Percentiles rank a stretch among this genome's conserved stretches.
phyloP scores from a whole-genome alignment of 495 filamentous ascomycete genomes.

The Xylaria palmicola region DNA sequence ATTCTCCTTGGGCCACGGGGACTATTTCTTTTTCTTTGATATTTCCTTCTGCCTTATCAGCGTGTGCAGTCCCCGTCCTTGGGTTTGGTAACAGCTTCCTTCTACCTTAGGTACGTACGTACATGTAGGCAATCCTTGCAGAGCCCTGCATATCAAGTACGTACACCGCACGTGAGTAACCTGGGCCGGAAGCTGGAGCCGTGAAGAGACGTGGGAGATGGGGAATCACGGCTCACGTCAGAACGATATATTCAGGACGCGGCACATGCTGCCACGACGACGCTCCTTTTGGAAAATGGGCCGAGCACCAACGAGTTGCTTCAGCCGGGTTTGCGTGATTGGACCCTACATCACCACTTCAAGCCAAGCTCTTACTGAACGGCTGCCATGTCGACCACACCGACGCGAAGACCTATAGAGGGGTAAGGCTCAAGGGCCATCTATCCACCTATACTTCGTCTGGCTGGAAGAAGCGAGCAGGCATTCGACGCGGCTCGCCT shows the following conservation, averaged over 20 bases:
- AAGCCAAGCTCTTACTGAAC: not conserved
- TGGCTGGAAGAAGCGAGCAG: not conserved
- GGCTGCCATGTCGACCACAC: not conserved
- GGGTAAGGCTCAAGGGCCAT: not conserved
- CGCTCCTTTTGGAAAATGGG: not conserved
- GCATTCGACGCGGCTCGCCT: too few relatives aligned
- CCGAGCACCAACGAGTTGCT: not conserved
- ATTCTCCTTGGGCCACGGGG: not conserved
- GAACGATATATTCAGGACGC: not conserved
- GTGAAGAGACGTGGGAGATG: constrained; percentile 1
- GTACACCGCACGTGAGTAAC: too few relatives aligned
- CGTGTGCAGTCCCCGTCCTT: too few relatives aligned
- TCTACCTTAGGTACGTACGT: too few relatives aligned
- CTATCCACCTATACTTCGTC: not conserved
- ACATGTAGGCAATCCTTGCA: too few relatives aligned
- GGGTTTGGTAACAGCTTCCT: too few relatives aligned
- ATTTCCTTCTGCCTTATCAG: too few relatives aligned
- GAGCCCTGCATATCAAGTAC: too few relatives aligned
- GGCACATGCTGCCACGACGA: not conserved
- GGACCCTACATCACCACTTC: not conserved
- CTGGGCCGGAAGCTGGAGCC: not conserved
- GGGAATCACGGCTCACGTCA: constrained; percentile 7
- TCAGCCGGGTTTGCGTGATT: not conserved
- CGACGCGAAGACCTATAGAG: not conserved
- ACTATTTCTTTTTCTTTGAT: too few relatives aligned